Evolutionary conservation across 2,329 filamentous ascomycete genomes (phyloP), one percentile per base, ranked within the genome.

Genomic region (Neoarthrinium moseri): DNA sequence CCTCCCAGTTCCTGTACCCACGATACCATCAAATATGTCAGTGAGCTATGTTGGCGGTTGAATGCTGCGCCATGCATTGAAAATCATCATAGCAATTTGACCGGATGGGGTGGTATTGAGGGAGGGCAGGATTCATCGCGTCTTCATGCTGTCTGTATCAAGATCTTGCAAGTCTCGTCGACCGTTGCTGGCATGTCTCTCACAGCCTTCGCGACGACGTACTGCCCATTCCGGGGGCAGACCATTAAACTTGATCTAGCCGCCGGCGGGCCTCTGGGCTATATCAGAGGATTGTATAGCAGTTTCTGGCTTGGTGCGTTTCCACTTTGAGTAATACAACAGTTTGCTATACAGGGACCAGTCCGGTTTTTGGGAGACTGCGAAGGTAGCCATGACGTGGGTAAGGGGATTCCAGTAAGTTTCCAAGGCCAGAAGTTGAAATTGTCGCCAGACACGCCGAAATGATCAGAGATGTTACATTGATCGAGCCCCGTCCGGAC

Each of bases 311-410:
- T 40, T 23, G 23, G 20, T 40, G 22, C 8, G n/a, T 40, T 30
- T 40, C 37, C 37, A n/a, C n/a, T 17, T 40, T 17, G 23, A 40
- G 37, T 29, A 40, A 26, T 40, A 40, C n/a, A 30, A 40, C 30
- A 26, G 37, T 24, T 18, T 40, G 37, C 27, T 40, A 40, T 40
- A 40, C 37, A 40, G 23, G 37, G n/a, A n/a, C 24, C 24, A 17
- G 17, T 26, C 37, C 24, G 27, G 37, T 40, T 40, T 40, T 40
- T 8, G 3, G 18, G 23, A 35, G 22, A 20, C 33, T 35, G 33
- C 33, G n/a, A 35, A 35, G 33, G 12, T 17, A 17, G 37, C 37
- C 27, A 29, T 40, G 37, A 40, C 37, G 37, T 40, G 37, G 37
- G 22, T 23, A 40, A 21, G 30, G 37, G 17, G 20, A 12, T 18